Base-by-base conservation (phyloP, 139 green algal species). In the Deuterostichococcus epilithicus region DNA sequence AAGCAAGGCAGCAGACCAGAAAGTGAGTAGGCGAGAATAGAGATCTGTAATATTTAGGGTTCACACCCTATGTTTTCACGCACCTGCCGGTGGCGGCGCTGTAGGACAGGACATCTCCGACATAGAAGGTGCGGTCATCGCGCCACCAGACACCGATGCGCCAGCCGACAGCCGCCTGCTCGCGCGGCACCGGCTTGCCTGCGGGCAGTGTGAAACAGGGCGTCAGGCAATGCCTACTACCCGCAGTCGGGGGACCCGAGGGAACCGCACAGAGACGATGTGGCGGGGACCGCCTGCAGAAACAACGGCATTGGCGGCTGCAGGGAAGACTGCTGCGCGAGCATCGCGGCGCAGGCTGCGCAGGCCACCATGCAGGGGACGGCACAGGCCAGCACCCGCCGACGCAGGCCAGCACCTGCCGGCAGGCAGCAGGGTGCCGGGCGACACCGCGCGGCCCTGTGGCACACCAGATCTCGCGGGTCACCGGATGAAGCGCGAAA, bases 111-210 rank as follows among this genome's bases (percentile, higher is more conserved):
- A 92, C 39, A 68, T 86, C 80, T 1, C 82, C 86, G 15, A 72
- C 38, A 32, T 82, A 86, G 66, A 94, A 86, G 36, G 47, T 67
- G 15, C 59, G 44, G 33, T 93, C 88, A 22, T 88, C 81, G 3
- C 77, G 72, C 84, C 88, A 92, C 75, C 86, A 93, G 20, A 95
- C 88, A 5, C 70, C 83, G 6, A 95, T 74, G 5, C 87, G 84
- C 90, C 90, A 95, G 45, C 90, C 88, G 30, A 93, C 63, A 0
- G 87, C 90, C 18, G 65, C 77, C 34, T 47, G 38, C 1, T 84
- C 88, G 34, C 81, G 70, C 20, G 87, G 87, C 22, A 72, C 65
- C 3, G 37, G 25, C 42, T 78, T 63, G 32, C 74, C 83, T 85
- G 80, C 34, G 28, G 42, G 38, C 45, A 30, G 52, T 15, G 30